A percentile compares a stretch with the other conserved stretches of the same genome.
These are phyloP conservation scores for Yamadazyma atlantica DNA, from an alignment of 1,139 yeast genomes.

Conservation along the genomic window DNA sequence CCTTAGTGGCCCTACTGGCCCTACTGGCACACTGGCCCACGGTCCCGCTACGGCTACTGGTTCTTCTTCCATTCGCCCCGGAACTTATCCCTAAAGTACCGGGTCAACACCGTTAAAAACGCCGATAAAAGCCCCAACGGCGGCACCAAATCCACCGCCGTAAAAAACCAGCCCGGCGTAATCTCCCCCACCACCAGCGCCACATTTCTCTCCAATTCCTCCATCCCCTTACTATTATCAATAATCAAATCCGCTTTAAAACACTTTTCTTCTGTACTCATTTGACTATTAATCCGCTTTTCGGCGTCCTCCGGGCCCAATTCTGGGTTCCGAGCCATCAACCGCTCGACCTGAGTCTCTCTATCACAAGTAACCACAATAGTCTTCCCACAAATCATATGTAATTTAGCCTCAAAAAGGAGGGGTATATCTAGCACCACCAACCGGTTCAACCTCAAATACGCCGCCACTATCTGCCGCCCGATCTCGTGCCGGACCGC, in stretches of 20 bases:
- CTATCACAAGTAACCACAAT: conserved; percentile 66
- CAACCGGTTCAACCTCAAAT: conserved; percentile 46
- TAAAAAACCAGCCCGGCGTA: conserved; percentile 52
- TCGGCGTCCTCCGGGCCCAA: conserved; percentile 65
- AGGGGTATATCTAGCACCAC: conserved; percentile 89
- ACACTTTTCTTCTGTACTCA: conserved; percentile 61
- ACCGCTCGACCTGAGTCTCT: conserved; percentile 59
- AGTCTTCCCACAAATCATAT: conserved; percentile 68
- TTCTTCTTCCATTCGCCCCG: conserved; percentile 13
- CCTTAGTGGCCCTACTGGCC: too few species aligned
- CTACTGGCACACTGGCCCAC: too few species aligned
- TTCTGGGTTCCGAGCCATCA: conserved; percentile 66
- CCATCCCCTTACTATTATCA: conserved; percentile 58
- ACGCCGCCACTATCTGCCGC: conserved; percentile 56
- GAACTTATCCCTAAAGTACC: conserved; percentile 22
- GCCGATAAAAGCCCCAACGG: conserved; percentile 47
- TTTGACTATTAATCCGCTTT: conserved; percentile 74
- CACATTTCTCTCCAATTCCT: conserved; percentile 48
- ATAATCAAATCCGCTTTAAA: conserved; percentile 64
- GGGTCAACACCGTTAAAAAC: conserved; percentile 20
- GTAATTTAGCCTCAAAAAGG: conserved; percentile 76
- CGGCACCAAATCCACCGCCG: conserved; percentile 61
- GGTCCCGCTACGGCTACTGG: too few species aligned
- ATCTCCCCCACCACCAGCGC: conserved; percentile 44
- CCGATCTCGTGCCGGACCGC: conserved; percentile 74